Evolutionary conservation across 495 filamentous ascomycete genomes (phyloP).

Genomic region (Niebla homalea): DNA sequence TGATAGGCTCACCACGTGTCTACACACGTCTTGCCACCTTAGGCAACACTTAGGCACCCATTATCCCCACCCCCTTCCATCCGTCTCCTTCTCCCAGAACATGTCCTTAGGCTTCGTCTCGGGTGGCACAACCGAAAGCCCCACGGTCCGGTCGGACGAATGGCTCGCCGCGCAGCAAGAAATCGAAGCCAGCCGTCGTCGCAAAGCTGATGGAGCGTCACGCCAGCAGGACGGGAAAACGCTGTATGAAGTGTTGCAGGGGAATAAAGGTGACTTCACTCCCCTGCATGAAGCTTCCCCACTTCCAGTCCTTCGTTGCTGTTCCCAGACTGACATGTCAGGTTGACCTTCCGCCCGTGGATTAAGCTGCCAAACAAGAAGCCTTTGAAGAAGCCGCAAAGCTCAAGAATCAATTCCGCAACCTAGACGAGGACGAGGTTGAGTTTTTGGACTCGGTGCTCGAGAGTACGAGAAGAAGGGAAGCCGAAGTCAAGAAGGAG

Average conservation of each 20-base stretch:
- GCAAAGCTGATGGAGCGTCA: conserved; percentile 43
- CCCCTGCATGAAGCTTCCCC: too few relatives aligned
- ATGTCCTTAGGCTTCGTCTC: conserved; percentile 90
- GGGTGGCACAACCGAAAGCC: conserved; percentile 58
- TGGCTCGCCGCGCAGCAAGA: conserved; percentile 70
- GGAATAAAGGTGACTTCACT: conserved; percentile 69
- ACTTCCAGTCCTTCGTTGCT: too few relatives aligned
- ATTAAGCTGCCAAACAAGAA: conserved; percentile 79
- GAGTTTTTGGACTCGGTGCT: conserved; percentile 77
- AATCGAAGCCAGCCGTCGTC: conserved; percentile 49
- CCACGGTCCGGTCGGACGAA: conserved; percentile 47
- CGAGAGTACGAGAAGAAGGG: conserved; percentile 54
- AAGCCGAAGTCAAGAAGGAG: conserved; percentile 60
- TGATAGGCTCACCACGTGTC: too few relatives aligned
- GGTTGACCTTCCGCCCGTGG: conserved; percentile 19
- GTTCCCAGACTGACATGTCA: conserved; percentile 42
- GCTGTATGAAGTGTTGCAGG: conserved; percentile 76
- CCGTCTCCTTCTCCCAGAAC: not conserved
- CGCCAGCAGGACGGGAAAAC: conserved; percentile 52
- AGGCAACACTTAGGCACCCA: not conserved
- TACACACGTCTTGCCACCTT: too few relatives aligned
- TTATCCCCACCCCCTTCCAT: not conserved
- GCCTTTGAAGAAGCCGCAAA: conserved; percentile 83
- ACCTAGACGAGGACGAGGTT: conserved; percentile 85
- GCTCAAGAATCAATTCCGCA: conserved; percentile 86